Evolutionary conservation across 177 flowering plant species (phyloP), one percentile per base, ranked within the genome.

Genomic region (Vitis hybrid): DNA sequence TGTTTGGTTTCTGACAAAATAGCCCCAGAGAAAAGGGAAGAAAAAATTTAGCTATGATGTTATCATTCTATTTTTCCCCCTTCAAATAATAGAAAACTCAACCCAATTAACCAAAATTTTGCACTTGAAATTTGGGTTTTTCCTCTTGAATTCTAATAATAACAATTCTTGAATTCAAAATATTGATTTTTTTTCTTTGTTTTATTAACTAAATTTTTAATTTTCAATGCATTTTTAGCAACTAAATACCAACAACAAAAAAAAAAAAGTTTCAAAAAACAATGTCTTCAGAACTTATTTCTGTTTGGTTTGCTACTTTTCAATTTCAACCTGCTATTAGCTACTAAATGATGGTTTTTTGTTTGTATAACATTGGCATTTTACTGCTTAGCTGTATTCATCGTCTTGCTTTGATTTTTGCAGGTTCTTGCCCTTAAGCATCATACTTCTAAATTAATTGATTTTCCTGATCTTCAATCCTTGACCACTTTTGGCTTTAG

Each of bases 401-500:
- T 56, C 55, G 9, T 59, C 58, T 13, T 15, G 9, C 20, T 55
- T 33, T 69, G 29, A 53, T 10, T 72, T 11, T 70, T 79, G 78
- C 83, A 94, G 99, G 85, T 83, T 77, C 85, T 95, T 70, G 94
- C 96, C 3, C 90, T 83, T 48, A 95, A 87, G 87, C 92, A 95
- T 77, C 98, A 95, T 70, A 95, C 99, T 15, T 91, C 97, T 7
- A 95, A 95, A 75, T 77, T 95, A 75, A 70, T 75, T n/a, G 91
- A 88, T 81, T 95, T 95, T 76, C 84, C 80, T 45, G 99, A 95
- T 76, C 98, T 95, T 66, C 98, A 91, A 80, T 86, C 91, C 55
- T 69, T 95, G 70, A 68, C 85, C 16, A 90, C 98, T 4, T 93
- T 89, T 81, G 99, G 99, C 16, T 95, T 95, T 78, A 84, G 99